Percentiles rank a stretch among this genome's conserved stretches.
Evolutionary conservation across 495 filamentous ascomycete genomes (phyloP).

Genomic region (Pseudomonodictys pantanalensis): DNA sequence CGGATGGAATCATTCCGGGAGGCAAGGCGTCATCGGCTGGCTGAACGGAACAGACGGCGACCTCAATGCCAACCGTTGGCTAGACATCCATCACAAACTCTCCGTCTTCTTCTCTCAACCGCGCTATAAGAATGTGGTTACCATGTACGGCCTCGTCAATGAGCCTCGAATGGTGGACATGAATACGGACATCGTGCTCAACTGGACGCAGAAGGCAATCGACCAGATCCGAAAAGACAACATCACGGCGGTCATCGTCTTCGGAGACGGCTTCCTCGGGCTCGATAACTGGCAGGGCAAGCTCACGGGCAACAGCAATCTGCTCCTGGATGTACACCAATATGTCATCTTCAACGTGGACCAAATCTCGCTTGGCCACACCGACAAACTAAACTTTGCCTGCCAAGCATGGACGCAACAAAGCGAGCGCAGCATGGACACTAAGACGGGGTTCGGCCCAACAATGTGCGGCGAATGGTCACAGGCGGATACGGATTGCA

Average conservation of each 20-base stretch:
- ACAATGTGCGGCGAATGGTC: slow-evolving; percentile 98
- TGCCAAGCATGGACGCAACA: slow-evolving; percentile 83
- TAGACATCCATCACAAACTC: slow-evolving; percentile 44
- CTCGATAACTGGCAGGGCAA: slow-evolving; percentile 46
- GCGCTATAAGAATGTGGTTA: slow-evolving; percentile 46
- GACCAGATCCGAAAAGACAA: slow-evolving; percentile 38
- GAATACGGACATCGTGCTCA: slow-evolving; percentile 35
- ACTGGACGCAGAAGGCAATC: slow-evolving; percentile 41
- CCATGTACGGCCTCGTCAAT: slow-evolving; percentile 46
- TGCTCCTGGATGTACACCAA: slow-evolving; percentile 83
- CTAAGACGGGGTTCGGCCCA: slow-evolving; percentile 80
- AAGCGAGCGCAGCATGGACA: slow-evolving; percentile 65
- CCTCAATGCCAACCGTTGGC: slow-evolving; percentile 42
- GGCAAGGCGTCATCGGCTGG: slow-evolving; percentile 57
- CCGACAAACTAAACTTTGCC: slow-evolving; percentile 76
- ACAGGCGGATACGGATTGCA: slow-evolving; percentile 97
- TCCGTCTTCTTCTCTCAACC: slow-evolving; percentile 45
- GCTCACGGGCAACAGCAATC: slow-evolving; percentile 45
- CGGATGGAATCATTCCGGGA: slow-evolving; percentile 75
- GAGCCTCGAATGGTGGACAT: slow-evolving; percentile 49
- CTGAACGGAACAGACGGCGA: slow-evolving; percentile 46
- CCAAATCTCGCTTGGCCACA: slow-evolving; percentile 53
- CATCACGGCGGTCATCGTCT: slow-evolving; percentile 50
- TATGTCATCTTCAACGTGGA: slow-evolving; percentile 65
- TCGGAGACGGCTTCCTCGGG: slow-evolving; percentile 73